phyloP scores from a whole-genome alignment of 208 protist genomes.

The Naegleria gruberi region DNA sequence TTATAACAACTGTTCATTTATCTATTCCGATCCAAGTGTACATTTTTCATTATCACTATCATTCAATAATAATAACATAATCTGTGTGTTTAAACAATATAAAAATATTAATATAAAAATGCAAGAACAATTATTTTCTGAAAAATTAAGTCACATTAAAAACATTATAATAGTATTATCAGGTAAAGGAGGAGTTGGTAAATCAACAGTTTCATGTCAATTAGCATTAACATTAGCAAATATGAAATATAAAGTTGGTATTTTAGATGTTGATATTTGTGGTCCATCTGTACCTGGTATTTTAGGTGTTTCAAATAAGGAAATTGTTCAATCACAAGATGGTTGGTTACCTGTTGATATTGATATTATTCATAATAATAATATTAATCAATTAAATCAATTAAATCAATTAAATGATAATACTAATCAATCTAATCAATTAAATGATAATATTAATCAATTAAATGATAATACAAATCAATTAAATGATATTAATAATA shows the following conservation, averaged over 20 bases:
- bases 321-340: not conserved
- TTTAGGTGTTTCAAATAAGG: not conserved
- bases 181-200: slow-evolving; percentile 98
- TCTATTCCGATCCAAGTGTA: too few relatives aligned
- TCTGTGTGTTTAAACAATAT: slow-evolving; percentile 9
- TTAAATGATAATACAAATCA: not conserved
- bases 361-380: too few relatives aligned
- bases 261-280: slow-evolving; percentile 83
- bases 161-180: slow-evolving; percentile 1
- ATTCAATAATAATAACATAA: too few relatives aligned
- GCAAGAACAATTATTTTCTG: not conserved
- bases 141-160: slow-evolving; percentile 7
- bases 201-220: slow-evolving; percentile 94
- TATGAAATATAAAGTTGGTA: slow-evolving; percentile 59
- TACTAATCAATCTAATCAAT: not conserved
- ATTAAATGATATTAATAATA: not conserved
- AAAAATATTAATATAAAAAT: slow-evolving; percentile 4
- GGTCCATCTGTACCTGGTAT: slow-evolving; percentile 47
- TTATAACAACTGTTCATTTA: too few relatives aligned
- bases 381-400: too few relatives aligned
- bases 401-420: too few relatives aligned
- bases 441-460: too few relatives aligned
- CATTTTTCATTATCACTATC: too few relatives aligned
- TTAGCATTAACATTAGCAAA: slow-evolving; percentile 81
- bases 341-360: not conserved